Evolutionary conservation across 331 rosid species (phyloP), one percentile per base, ranked within the genome.

Genomic region (Quercus phellos): DNA sequence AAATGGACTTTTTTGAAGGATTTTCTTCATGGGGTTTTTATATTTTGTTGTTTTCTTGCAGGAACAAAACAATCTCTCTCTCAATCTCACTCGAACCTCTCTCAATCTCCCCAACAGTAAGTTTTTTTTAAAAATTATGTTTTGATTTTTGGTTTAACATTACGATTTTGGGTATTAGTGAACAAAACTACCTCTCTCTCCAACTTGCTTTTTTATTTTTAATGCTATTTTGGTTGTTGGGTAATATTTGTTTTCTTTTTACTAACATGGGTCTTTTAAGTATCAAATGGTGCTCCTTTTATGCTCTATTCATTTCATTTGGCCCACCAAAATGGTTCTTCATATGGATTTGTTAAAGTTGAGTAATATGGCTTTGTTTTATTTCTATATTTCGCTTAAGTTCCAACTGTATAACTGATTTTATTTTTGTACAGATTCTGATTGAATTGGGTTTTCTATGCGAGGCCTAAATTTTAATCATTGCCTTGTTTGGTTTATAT

Each of bases 401-500:
- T 56, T 56, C 63, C 21, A 1, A 56, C 14, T 22, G 3, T 43
- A 43, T 43, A 43, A 43, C 2, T 34, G 8, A 34, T 34, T 34
- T 34, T 34, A 34, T 34, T 34, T 55, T 16, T 24, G 61, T 30
- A 32, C 46, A 64, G 59, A 46, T 72, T 16, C 14, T 13, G 6
- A 53, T 22, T 67, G 29, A 9, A 21, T 51, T 73, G 73, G 74
- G 22, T 71, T 63, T 63, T 22, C 32, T 50, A 1, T 1, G 77
- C 26, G 56, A 14, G 55, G 22, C 5, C 29, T 27, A 68, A 30
- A 42, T 14, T 29, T n/a, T 68, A 46, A 17, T 1, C 61, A 32
- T 80, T 68, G 61, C 70, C n/a, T 70, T 67, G 78, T 68, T 27
- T 51, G 13, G 17, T 29, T 59, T 32, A 26, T 6, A 43, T 69